Conservation (phyloP, 129 eudicot species). For the Chrysanthemum seticuspe region DNA sequence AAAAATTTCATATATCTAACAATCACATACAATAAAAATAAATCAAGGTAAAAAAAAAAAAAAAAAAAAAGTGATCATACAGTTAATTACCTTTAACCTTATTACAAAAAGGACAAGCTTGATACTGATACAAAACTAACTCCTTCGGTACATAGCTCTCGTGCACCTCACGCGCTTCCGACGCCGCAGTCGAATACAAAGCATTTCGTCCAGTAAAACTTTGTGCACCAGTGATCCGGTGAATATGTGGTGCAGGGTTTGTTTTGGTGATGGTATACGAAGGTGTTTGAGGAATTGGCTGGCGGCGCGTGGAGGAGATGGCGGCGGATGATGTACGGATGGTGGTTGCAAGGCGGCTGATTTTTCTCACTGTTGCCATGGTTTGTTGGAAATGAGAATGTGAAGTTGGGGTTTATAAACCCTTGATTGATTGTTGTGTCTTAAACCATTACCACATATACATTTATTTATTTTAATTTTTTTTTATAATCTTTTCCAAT, state of each 20-base stretch:
- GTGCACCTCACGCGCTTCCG: conserved; percentile 48
- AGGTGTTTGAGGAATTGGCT: conserved; percentile 14
- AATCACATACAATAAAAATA: too few species aligned
- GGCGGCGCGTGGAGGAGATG: conserved; percentile 31
- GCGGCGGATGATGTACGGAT: conserved; percentile 37
- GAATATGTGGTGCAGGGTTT: conserved; percentile 20
- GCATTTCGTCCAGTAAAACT: not conserved
- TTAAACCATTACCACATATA: too few species aligned
- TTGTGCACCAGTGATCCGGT: conserved; percentile 9
- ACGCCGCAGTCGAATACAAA: conserved; percentile 22
- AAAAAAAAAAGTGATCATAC: too few species aligned
- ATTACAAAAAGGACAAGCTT: conserved; percentile 97
- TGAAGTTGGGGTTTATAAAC: conserved; percentile 15
- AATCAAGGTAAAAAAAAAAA: too few species aligned
- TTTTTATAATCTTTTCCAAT: too few species aligned
- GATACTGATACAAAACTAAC: conserved; percentile 85
- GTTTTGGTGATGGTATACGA: conserved; percentile 9
- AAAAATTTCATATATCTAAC: too few species aligned
- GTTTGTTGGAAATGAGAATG: not conserved
- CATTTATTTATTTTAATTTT: too few species aligned
- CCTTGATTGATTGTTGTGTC: not conserved
- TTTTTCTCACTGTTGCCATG: conserved; percentile 42
- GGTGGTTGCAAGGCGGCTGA: conserved; percentile 39
- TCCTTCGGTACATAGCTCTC: conserved; percentile 61
- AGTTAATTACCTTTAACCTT: conserved; percentile 72